These are phyloP conservation scores for Centrapalus pauciflorus DNA, from an alignment of 129 eudicot genomes.

Conservation along the genomic window DNA sequence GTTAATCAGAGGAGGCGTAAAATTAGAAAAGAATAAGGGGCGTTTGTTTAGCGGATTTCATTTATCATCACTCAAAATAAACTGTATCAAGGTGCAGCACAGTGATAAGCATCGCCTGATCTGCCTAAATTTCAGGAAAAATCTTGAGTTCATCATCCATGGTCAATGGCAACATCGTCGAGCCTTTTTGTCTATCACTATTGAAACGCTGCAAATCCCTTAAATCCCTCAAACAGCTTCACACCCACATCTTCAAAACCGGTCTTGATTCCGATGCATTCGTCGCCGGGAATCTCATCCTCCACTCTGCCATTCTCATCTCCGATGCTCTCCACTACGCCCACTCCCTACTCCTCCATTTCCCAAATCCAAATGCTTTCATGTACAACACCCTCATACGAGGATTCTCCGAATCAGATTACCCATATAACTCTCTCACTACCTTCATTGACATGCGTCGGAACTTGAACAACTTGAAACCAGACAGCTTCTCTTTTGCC, in stretches of 20 bases:
- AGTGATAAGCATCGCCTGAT: too few relatives aligned
- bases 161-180: constrained; percentile 1
- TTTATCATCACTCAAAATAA: too few relatives aligned
- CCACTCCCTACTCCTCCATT: constrained; percentile 23
- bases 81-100: too few relatives aligned
- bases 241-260: constrained; percentile 28
- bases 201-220: constrained; percentile 34
- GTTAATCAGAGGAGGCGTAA: too few relatives aligned
- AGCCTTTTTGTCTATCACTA: constrained; percentile 17
- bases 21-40: too few relatives aligned
- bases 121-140: too few relatives aligned
- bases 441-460: constrained; percentile 34
- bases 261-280: constrained; percentile 23
- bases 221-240: constrained; percentile 28
- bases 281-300: constrained; percentile 32
- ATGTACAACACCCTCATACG: constrained; percentile 44
- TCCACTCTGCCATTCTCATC: constrained; percentile 21
- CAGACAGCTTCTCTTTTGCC: constrained; percentile 33
- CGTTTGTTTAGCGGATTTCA: too few relatives aligned
- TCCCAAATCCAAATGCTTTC: constrained; percentile 33
- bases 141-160: constrained; percentile 14
- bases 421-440: constrained; percentile 20
- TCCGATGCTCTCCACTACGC: constrained; percentile 35
- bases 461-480: constrained; percentile 2
- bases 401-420: constrained; percentile 29